These are phyloP conservation scores for Paecilomyces variotii DNA, from an alignment of 2,329 filamentous ascomycete genomes.

Conservation along the genomic window DNA sequence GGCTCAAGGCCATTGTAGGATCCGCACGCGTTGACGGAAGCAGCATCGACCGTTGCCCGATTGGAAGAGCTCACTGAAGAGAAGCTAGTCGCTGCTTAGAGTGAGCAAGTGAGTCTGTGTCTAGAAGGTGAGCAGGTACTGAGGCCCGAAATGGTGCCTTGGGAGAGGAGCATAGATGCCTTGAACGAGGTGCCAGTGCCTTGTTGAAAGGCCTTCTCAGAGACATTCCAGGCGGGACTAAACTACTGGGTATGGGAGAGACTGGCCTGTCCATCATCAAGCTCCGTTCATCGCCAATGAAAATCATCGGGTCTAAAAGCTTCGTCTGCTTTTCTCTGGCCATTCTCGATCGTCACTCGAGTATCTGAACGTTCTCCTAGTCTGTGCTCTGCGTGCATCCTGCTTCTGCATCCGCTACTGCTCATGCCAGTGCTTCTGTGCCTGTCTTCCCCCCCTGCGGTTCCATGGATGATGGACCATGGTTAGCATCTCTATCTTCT, in stretches of 20 bases:
- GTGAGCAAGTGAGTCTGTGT: background rate
- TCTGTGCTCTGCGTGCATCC: slow-evolving; percentile 12
- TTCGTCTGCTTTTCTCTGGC: background rate
- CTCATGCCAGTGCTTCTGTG: background rate
- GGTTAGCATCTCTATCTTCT: background rate
- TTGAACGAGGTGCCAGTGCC: background rate
- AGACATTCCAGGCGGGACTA: background rate
- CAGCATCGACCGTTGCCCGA: background rate
- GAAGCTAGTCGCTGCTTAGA: background rate
- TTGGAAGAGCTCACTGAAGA: background rate
- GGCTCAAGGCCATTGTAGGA: background rate
- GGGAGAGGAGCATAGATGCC: background rate
- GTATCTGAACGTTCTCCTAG: slow-evolving; percentile 1
- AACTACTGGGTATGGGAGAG: background rate
- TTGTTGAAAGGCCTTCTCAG: background rate
- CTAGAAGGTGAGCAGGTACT: background rate
- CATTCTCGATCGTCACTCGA: background rate
- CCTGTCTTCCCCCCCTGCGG: background rate
- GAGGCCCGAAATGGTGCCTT: background rate
- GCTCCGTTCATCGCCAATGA: background rate
- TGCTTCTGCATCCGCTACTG: slow-evolving; percentile 9
- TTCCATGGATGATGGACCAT: background rate
- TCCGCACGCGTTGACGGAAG: background rate
- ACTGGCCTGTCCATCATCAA: background rate
- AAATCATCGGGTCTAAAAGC: background rate